phyloP scores from a whole-genome alignment of 2,329 filamentous ascomycete genomes.

The Podosphaera fusca region DNA sequence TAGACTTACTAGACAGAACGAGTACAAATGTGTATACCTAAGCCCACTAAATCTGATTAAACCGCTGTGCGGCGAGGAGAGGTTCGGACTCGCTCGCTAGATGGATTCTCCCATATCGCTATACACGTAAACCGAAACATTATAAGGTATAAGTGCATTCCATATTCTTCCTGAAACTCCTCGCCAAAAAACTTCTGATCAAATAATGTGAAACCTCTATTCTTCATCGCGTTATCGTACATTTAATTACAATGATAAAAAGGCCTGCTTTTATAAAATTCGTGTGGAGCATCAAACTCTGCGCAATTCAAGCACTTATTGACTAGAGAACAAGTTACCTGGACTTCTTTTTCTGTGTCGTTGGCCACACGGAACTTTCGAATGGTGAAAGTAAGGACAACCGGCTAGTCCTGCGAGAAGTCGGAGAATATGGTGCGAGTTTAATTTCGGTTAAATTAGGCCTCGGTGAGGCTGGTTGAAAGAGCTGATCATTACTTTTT shows the following conservation, averaged over 20 bases:
- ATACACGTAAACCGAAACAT: no score
- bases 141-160: no score
- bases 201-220: neutral
- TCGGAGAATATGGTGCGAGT: neutral
- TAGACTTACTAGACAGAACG: no score
- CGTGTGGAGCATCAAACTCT: conserved; percentile 14
- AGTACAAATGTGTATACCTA: no score
- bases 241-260: neutral
- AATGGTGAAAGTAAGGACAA: neutral
- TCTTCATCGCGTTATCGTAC: neutral
- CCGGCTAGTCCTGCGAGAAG: neutral
- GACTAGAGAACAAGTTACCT: conserved; percentile 41
- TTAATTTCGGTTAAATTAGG: neutral
- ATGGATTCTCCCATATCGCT: no score
- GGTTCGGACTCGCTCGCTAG: no score
- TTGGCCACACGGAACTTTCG: conserved; percentile 34
- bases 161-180: neutral
- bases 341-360: conserved; percentile 44
- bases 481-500: conserved; percentile 17
- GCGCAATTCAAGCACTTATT: no score
- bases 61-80: no score
- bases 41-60: no score
- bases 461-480: neutral
- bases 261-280: neutral
- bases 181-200: neutral